Base-by-base conservation (phyloP, 305 asterid species). In the Petunia hybrid region DNA sequence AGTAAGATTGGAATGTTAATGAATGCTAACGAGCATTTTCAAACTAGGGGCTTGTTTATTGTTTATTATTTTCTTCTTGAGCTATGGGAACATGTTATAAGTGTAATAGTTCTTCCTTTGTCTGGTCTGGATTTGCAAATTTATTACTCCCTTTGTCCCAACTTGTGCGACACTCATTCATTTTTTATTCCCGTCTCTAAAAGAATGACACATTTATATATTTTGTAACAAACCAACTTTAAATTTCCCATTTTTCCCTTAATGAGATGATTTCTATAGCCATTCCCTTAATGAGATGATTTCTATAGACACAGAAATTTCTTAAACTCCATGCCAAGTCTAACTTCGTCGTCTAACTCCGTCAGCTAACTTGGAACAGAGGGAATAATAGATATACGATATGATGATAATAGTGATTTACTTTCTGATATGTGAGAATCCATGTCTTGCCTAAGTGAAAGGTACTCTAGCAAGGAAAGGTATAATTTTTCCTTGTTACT, bases 391-490 rank as follows among this genome's bases (percentile, higher is more conserved):
- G 36, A 51, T 36, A 73, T 51, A 73, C 78, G 36, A 13, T 51
- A 12, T 13, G 35, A 73, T 73, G 78, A 36, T 13, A 51, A 48
- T 31, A 73, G 35, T 35, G 14, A 71, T 71, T 31, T 22, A 48
- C 60, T 48, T 48, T 31, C 48, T 5, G 10, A 70, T 46, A 48
- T 71, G 42, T 35, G 35, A 46, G 62, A 51, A 73, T 36, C 42
- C 59, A 46, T 78, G 57, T 78, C 63, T 43, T 43, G 41, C 48
- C 61, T 46, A 8, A 63, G 75, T 62, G 45, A 78, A 66, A 46
- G 55, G 76, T 45, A 46, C 66, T 66, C 78, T 73, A 13, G 36
- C 63, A 51, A 51, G 14, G 78, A 51, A 51, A 51, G 46, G 40
- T 48, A 35, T 73, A 35, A 48, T 36, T 51, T 70, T 36, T 7